A percentile compares a stretch with the other conserved stretches of the same genome.
Evolutionary conservation across 305 asterid genomes (phyloP).

Genomic region (Fraxinus angustifolia): DNA sequence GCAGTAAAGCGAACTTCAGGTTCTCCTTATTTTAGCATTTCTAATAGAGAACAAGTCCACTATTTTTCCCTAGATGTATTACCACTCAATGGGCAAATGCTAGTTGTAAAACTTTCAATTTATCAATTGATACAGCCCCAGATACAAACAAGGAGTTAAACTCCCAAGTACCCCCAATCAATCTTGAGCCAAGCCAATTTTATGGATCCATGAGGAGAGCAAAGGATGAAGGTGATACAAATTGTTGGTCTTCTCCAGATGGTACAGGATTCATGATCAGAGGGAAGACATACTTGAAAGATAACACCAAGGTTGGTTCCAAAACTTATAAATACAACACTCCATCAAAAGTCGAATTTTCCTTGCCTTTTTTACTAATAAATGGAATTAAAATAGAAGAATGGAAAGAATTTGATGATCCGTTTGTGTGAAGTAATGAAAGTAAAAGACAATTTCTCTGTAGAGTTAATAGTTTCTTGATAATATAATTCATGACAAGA

Average conservation of each 20-base stretch:
- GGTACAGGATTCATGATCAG: slow-evolving; percentile 95
- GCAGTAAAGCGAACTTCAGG: slow-evolving; percentile 55
- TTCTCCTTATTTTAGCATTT: slow-evolving; percentile 29
- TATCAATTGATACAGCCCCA: slow-evolving; percentile 39
- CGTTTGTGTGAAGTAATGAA: background rate
- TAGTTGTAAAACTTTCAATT: slow-evolving; percentile 21
- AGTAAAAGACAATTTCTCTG: background rate
- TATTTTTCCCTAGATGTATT: slow-evolving; percentile 20
- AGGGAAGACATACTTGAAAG: slow-evolving; percentile 91
- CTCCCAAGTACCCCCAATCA: slow-evolving; percentile 44
- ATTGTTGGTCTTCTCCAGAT: slow-evolving; percentile 88
- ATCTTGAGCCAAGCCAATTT: slow-evolving; percentile 55
- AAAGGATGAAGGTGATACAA: slow-evolving; percentile 64
- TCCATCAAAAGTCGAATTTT: slow-evolving; percentile 5
- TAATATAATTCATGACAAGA: background rate
- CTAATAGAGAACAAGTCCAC: slow-evolving; percentile 11
- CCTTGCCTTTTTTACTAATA: slow-evolving; percentile 7
- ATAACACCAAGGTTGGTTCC: slow-evolving; percentile 65
- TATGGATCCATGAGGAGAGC: slow-evolving; percentile 77
- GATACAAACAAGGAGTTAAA: slow-evolving; percentile 53
- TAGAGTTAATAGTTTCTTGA: background rate
- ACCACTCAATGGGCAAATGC: slow-evolving; percentile 12
- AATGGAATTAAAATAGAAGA: background rate
- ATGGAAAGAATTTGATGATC: background rate
- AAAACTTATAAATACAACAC: background rate